Conservation (phyloP, 2,329 filamentous ascomycete genomes). For the Microcyclospora pomicola region DNA sequence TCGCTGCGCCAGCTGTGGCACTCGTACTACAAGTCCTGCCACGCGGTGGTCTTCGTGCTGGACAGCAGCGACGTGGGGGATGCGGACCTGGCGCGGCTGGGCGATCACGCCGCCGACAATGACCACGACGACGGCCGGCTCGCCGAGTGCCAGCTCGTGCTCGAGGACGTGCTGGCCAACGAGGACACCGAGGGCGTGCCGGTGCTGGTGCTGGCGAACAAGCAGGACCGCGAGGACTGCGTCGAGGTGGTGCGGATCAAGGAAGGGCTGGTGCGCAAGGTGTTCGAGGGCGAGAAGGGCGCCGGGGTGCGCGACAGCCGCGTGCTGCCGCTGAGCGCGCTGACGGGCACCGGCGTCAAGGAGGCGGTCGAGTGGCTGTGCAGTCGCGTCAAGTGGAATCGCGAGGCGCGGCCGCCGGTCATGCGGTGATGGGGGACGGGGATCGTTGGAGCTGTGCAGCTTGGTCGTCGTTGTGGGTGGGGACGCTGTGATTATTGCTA, state of each 20-base stretch:
- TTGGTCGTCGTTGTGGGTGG: too few relatives aligned
- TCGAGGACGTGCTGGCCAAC: conserved; percentile 80
- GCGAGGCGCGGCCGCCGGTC: conserved; percentile 77
- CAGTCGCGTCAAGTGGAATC: conserved; percentile 89
- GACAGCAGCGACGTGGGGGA: conserved; percentile 90
- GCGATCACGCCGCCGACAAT: conserved; percentile 5
- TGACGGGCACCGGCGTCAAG: conserved; percentile 68
- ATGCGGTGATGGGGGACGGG: conserved; percentile 53
- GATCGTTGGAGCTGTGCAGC: too few relatives aligned
- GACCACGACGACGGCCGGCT: conserved; percentile 42
- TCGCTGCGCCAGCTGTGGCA: conserved; percentile 85
- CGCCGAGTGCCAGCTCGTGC: conserved; percentile 75
- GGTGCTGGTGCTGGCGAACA: conserved; percentile 84
- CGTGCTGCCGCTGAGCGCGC: conserved; percentile 80
- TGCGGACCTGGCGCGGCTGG: conserved; percentile 48
- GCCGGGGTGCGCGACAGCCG: conserved; percentile 75
- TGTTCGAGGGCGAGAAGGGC: conserved; percentile 89
- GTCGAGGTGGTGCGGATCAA: conserved; percentile 96
- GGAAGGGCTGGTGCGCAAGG: conserved; percentile 85
- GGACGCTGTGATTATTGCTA: too few relatives aligned
- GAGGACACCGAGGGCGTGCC: conserved; percentile 84
- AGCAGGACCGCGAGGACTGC: conserved; percentile 94
- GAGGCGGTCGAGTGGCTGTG: conserved; percentile 97
- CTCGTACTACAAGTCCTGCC: conserved; percentile 83
- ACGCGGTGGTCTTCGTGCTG: conserved; percentile 96